Conservation (phyloP, 2,329 filamentous ascomycete genomes). For the Colletotrichum tropicale region DNA sequence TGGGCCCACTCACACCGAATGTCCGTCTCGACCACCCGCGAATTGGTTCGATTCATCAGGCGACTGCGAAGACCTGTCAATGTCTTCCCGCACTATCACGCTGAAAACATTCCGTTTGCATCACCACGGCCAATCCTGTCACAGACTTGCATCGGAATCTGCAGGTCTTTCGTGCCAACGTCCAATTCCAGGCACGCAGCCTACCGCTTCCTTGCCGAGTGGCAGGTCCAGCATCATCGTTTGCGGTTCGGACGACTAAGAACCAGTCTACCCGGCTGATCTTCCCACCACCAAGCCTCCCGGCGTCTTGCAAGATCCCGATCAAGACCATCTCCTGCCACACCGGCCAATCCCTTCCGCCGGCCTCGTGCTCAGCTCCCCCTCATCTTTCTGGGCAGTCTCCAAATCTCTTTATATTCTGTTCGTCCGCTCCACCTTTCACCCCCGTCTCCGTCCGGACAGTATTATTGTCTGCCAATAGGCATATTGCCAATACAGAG, state of each 20-base stretch:
- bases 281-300: background rate
- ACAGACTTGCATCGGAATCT: background rate
- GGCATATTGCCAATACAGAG: background rate
- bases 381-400: background rate
- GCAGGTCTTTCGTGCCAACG: background rate
- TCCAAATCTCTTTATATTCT: background rate
- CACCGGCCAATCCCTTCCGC: background rate
- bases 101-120: background rate
- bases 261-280: background rate
- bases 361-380: background rate
- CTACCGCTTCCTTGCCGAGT: background rate
- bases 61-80: background rate
- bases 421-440: background rate
- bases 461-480: background rate
- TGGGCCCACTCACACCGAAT: slow-evolving; percentile 12
- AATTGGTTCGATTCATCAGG: slow-evolving; percentile 12
- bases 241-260: background rate
- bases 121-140: background rate
- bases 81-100: background rate
- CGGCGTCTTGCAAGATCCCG: slow-evolving; percentile 4
- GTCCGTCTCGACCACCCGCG: background rate
- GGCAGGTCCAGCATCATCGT: background rate
- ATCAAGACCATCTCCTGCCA: slow-evolving; percentile 3
- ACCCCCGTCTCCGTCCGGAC: background rate
- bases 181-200: background rate